Evolutionary conservation across 2,329 filamentous ascomycete genomes (phyloP), one percentile per base, ranked within the genome.

Genomic region (Trichoderma harzianum): DNA sequence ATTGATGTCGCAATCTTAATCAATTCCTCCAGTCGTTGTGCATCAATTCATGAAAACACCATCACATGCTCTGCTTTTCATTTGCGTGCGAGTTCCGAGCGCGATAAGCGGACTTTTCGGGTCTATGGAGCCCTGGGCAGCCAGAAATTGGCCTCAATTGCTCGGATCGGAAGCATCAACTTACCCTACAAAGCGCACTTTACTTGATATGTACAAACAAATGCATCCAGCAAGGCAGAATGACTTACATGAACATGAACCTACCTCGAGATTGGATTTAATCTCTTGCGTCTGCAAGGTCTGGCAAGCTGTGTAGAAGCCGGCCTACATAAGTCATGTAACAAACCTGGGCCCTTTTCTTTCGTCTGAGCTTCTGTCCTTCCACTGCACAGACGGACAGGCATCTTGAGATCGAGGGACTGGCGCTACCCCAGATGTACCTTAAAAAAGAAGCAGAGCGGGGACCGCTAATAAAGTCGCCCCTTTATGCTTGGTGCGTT

Each of bases 401-500:
- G 28, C 57, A 69, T 62, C 57, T 53, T 34, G 28, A 53, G 66
- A 60, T 51, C 36, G 39, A 51, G 21, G 30, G 11, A 30, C 28
- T 55, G 43, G 47, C 47, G 21, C 57, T 69, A 69, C 66, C 66
- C 55, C 66, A 39, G 66, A 67, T 43, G 64, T 51, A 51, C 24
- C 61, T 51, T 51, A 51, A 28, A 63, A 43, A 51, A 51, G 26
- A 36, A 66, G 63, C 30, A 61, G 36, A 34, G 39, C 66, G 55
- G 53, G 63, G 66, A 69, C 66, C 55, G 66, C 66, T 69, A 69
- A 69, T 69, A 21, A 69, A 58, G 47, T 16, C 34, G 26, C 55
- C 66, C 65, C 51, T 60, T 69, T 34, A 55, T 24, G 12, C 28
- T 26, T 11, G 43, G 43, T 34, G 39, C 39, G 39, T 43, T 43